phyloP scores from a whole-genome alignment of 2,329 filamentous ascomycete species.

The Fusarium sp. region DNA sequence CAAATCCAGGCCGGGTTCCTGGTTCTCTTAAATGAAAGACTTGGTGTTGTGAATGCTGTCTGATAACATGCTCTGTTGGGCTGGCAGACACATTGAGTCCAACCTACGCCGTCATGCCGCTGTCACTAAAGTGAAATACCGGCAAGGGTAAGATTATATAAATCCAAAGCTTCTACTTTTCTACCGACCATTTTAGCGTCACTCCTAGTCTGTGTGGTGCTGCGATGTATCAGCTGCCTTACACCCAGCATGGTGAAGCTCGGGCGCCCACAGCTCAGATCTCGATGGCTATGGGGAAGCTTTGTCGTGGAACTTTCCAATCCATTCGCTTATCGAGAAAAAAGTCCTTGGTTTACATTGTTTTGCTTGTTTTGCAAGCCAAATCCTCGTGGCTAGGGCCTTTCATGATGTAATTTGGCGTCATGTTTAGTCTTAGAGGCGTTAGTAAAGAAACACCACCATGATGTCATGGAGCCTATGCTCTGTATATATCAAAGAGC shows the following conservation, averaged over 20 bases:
- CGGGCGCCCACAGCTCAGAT: background rate
- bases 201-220: background rate
- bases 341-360: background rate
- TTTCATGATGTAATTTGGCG: constrained; percentile 37
- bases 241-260: background rate
- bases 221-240: background rate
- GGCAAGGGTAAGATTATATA: background rate
- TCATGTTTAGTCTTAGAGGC: constrained; percentile 24
- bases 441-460: constrained; percentile 11
- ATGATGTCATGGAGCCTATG: constrained; percentile 32
- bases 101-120: background rate
- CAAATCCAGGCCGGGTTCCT: background rate
- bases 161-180: background rate
- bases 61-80: background rate
- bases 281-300: constrained; percentile 17
- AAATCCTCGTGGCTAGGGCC: constrained; percentile 8
- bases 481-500: constrained; percentile 29
- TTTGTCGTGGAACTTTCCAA: constrained; percentile 19
- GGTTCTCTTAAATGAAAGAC: background rate
- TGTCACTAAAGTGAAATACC: background rate
- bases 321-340: background rate
- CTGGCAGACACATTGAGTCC: background rate
- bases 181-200: background rate
- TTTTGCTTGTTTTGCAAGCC: background rate
- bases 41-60: constrained; percentile 1